Percentiles rank a stretch among this genome's conserved stretches.
These are phyloP conservation scores for Yamadazyma akitaensis DNA, from an alignment of 805 yeast genomes.

Conservation along the genomic window DNA sequence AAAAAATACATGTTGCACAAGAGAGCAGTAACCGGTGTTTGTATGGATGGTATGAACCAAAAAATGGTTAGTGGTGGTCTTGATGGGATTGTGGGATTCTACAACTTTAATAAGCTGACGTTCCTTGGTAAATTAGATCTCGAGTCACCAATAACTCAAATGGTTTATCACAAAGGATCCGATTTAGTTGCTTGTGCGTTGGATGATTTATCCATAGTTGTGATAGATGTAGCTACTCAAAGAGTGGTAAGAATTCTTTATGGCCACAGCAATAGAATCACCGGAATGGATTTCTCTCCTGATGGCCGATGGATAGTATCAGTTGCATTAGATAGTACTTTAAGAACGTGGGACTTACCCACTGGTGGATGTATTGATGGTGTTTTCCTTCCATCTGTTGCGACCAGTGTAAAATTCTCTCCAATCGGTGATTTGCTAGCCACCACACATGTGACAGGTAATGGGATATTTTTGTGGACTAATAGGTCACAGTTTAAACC, in stretches of 20 bases:
- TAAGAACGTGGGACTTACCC: conserved; percentile 96
- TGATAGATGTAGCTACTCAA: conserved; percentile 78
- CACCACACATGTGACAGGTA: conserved; percentile 85
- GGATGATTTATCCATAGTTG: conserved; percentile 81
- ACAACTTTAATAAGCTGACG: conserved; percentile 73
- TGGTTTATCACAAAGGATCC: conserved; percentile 77
- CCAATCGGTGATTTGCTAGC: conserved; percentile 89
- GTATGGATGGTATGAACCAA: conserved; percentile 86
- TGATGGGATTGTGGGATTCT: conserved; percentile 86
- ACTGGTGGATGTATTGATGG: conserved; percentile 97
- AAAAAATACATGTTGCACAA: conserved; percentile 68
- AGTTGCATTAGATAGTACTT: conserved; percentile 76
- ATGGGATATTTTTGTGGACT: conserved; percentile 91
- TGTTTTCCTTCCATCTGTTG: conserved; percentile 71
- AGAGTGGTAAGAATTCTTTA: conserved; percentile 79
- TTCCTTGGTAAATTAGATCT: conserved; percentile 64
- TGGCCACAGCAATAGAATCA: conserved; percentile 88
- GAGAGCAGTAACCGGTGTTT: conserved; percentile 82
- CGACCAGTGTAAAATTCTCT: conserved; percentile 74
- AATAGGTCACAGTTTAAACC: conserved; percentile 81
- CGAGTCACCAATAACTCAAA: conserved; percentile 71
- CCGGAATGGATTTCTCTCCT: conserved; percentile 85
- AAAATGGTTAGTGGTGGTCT: conserved; percentile 83
- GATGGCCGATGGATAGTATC: conserved; percentile 95
- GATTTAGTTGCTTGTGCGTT: conserved; percentile 82